Evolutionary conservation across 768 basidiomycete species (phyloP).

Genomic region (Hypsizygus marmoreus): DNA sequence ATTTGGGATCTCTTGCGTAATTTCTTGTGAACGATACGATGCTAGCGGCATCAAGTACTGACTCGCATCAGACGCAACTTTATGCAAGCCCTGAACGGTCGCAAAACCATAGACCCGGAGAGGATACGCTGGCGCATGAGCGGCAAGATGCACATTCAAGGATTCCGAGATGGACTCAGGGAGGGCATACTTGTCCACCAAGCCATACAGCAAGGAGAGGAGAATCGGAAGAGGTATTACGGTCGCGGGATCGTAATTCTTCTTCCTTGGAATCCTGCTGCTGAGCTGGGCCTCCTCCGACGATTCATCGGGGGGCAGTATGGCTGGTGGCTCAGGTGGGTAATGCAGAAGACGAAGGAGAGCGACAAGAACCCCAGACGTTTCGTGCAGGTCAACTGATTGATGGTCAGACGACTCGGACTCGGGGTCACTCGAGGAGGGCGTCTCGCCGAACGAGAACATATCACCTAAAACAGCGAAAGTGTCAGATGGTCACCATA

Average conservation of each 20-base stretch:
- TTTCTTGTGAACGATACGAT: constrained; percentile 51
- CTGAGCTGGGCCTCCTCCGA: constrained; percentile 30
- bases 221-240: constrained; percentile 70
- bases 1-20: constrained; percentile 56
- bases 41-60: constrained; percentile 61
- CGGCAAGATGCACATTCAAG: constrained; percentile 53
- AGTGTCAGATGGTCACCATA: constrained; percentile 6
- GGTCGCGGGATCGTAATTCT: constrained; percentile 41
- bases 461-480: constrained; percentile 55
- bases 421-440: constrained; percentile 13
- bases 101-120: constrained; percentile 68
- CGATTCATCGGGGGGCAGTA: constrained; percentile 22
- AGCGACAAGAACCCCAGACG: constrained; percentile 44
- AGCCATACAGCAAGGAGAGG: constrained; percentile 48
- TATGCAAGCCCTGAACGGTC: constrained; percentile 38
- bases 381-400: constrained; percentile 58
- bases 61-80: constrained; percentile 58
- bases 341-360: constrained; percentile 60
- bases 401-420: constrained; percentile 27
- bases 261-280: constrained; percentile 29
- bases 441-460: constrained; percentile 61
- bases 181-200: constrained; percentile 70
- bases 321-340: constrained; percentile 49
- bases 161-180: constrained; percentile 42
- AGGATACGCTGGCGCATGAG: constrained; percentile 50